These are phyloP conservation scores for Pseudogymnoascus sp. DNA, from an alignment of 2,329 filamentous ascomycete genomes.

Conservation along the genomic window DNA sequence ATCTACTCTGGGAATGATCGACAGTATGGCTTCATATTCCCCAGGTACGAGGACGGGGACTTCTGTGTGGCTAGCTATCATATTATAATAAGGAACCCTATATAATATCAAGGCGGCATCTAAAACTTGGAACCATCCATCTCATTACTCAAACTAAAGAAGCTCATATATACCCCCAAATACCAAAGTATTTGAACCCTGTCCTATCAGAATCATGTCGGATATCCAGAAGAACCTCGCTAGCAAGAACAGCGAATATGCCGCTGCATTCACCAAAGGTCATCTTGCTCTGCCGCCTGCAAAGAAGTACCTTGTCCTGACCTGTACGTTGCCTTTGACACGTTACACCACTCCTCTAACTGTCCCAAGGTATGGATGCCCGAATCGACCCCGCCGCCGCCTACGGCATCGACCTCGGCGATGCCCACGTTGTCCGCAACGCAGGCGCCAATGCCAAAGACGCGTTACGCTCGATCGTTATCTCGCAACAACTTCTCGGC, in stretches of 20 bases:
- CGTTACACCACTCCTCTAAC: background rate
- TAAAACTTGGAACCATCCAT: background rate
- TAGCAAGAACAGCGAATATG: constrained; percentile 49
- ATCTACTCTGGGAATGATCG: background rate
- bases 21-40: background rate
- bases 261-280: constrained; percentile 54
- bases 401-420: constrained; percentile 63
- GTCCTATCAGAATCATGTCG: background rate
- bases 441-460: constrained; percentile 60
- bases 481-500: constrained; percentile 70
- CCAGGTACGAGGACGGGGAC: background rate
- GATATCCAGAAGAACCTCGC: constrained; percentile 45
- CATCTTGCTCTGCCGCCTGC: constrained; percentile 59
- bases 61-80: background rate
- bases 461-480: constrained; percentile 64
- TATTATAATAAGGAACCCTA: background rate
- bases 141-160: background rate
- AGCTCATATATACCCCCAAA: background rate
- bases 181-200: background rate
- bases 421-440: constrained; percentile 73
- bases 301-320: constrained; percentile 53
- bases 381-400: constrained; percentile 59
- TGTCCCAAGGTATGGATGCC: constrained; percentile 77
- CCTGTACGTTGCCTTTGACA: constrained; percentile 6
- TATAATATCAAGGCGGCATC: background rate